phyloP scores from a whole-genome alignment of 2,329 filamentous ascomycete species.

The Fonsecaea erecta region DNA sequence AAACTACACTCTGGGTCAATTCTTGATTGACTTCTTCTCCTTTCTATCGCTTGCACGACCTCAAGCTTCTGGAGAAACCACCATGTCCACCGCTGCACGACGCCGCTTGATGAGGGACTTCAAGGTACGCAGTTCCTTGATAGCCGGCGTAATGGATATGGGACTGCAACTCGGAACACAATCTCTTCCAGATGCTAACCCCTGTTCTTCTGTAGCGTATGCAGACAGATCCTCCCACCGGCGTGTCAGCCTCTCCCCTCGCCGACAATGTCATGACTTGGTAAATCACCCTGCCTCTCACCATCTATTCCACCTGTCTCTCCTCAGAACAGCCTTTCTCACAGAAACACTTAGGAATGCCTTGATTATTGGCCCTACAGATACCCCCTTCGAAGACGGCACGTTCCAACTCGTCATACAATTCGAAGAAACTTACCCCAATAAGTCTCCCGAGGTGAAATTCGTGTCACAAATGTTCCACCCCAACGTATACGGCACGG shows the following conservation, averaged over 20 bases:
- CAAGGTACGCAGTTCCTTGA: constrained; percentile 68
- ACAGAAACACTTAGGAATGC: constrained; percentile 73
- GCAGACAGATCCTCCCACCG: constrained; percentile 97
- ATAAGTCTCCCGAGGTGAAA: constrained; percentile 96
- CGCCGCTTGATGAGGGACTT: constrained; percentile 98
- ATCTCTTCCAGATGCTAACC: neutral
- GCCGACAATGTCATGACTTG: constrained; percentile 98
- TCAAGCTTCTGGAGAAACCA: constrained; percentile 35
- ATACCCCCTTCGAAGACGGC: constrained; percentile 97
- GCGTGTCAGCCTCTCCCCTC: constrained; percentile 93
- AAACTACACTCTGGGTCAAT: neutral
- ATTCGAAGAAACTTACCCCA: constrained; percentile 98
- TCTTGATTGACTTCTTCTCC: neutral
- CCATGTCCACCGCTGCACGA: constrained; percentile 90
- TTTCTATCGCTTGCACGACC: neutral
- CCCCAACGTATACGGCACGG: constrained; percentile 96
- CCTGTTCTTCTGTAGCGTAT: constrained; percentile 71
- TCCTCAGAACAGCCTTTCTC: constrained; percentile 1
- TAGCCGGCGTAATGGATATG: neutral
- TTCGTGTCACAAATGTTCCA: constrained; percentile 99
- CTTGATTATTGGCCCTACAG: constrained; percentile 94
- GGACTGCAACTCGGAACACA: neutral
- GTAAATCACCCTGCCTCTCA: constrained; percentile 55
- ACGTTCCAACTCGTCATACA: constrained; percentile 98
- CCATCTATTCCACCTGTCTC: neutral